Base-by-base conservation (phyloP, 768 basidiomycete genomes). In the Termitomyces sp. region DNA sequence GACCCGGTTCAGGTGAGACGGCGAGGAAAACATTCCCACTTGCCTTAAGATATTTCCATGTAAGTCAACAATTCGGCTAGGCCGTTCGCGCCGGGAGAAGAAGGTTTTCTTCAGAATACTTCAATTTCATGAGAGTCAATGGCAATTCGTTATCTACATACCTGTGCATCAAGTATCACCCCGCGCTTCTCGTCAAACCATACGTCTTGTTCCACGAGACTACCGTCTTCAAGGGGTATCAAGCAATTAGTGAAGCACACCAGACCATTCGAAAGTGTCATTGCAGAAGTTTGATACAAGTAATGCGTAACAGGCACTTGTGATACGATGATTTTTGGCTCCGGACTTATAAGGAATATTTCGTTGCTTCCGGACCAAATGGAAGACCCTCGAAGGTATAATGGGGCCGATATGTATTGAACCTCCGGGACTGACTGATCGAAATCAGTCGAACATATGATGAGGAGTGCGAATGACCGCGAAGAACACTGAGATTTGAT, bases 241-340 rank as follows among this genome's bases (percentile, higher is more conserved):
- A 89, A 73, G 66, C 93, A 93, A 73, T 95, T 94, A 43, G 93
- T 94, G 75, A 95, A 93, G 74, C 93, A 91, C 55, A 93, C 75
- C 31, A 94, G 80, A 50, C 83, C 84, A 72, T 92, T 92, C 4
- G 76, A 47, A 56, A 81, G 77, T 61, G 76, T 68, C 79, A 80
- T 82, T 46, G 67, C 48, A 55, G 14, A 57, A 53, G 32, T 63
- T 53, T 56, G 40, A n/a, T 31, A 10, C 2, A 50, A n/a, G 15
- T 3, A 32, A 29, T 15, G 54, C 48, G 34, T 29, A 31, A 40
- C 17, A 59, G 42, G 45, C 25, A 25, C 46, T 65, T 65, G 56
- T 43, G 12, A 61, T 52, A 29, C 46, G 32, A 43, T 56, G 43
- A 52, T 49, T 51, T 25, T 52, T 49, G 32, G 36, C 32, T 59